Evolutionary conservation across 23 red algal genomes (phyloP).

Genomic region (Gracilaria caudata): DNA sequence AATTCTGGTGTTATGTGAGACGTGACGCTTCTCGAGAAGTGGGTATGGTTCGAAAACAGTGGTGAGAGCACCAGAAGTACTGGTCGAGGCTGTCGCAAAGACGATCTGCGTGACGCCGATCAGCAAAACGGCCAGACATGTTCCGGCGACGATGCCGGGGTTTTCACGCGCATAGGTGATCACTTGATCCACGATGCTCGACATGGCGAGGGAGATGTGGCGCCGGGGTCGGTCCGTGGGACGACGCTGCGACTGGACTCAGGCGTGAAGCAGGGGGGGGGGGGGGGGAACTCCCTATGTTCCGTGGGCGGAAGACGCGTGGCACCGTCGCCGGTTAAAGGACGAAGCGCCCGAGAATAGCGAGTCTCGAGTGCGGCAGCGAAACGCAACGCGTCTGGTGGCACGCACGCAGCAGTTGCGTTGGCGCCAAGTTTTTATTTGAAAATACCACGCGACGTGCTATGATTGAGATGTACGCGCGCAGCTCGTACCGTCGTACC

Average conservation of each 20-base stretch:
- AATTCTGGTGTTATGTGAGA: slow-evolving; percentile 89
- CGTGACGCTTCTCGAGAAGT: slow-evolving; percentile 10
- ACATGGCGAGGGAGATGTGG: slow-evolving; percentile 3
- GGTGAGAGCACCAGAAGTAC: slow-evolving; percentile 18
- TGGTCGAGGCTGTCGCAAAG: slow-evolving; percentile 9
- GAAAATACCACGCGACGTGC: no score
- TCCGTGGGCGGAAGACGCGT: no score
- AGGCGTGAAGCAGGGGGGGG: no score
- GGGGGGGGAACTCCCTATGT: no score
- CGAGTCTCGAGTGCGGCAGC: no score
- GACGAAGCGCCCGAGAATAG: no score
- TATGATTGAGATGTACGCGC: no score
- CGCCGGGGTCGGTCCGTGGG: background rate
- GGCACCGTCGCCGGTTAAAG: no score
- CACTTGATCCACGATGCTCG: slow-evolving; percentile 37
- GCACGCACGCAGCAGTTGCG: no score
- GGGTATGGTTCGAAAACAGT: slow-evolving; percentile 28
- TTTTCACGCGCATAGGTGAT: slow-evolving; percentile 30
- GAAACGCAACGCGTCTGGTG: no score
- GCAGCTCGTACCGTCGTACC: no score
- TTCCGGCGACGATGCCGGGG: slow-evolving; percentile 42
- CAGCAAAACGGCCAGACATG: slow-evolving; percentile 48
- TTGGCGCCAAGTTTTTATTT: no score
- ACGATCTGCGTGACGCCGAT: slow-evolving; percentile 45
- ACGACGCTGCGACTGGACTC: background rate